Percentiles rank a stretch among this genome's conserved stretches.
These are phyloP conservation scores for Patellaria atrata DNA, from an alignment of 495 filamentous ascomycete species.

Conservation along the genomic window DNA sequence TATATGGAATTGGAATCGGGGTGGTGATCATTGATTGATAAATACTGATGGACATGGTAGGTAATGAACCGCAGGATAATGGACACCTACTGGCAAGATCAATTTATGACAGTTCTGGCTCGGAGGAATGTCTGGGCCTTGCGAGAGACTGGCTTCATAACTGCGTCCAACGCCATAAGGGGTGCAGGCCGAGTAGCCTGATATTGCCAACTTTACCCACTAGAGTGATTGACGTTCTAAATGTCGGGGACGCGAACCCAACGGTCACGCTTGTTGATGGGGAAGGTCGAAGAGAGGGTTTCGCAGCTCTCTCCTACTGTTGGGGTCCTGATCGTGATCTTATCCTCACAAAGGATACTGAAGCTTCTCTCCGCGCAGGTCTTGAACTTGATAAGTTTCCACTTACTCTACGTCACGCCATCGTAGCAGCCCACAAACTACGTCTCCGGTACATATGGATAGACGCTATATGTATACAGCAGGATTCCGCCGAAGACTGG, in stretches of 20 bases:
- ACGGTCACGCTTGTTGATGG: background rate
- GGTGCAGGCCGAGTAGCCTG: too few relatives aligned
- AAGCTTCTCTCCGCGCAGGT: too few relatives aligned
- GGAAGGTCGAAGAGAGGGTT: background rate
- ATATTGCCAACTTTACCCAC: too few relatives aligned
- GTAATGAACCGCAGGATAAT: too few relatives aligned
- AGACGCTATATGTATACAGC: slow-evolving; percentile 2
- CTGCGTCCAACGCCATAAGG: too few relatives aligned
- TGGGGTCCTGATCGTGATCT: slow-evolving; percentile 2
- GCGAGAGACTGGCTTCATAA: too few relatives aligned
- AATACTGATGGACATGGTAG: too few relatives aligned
- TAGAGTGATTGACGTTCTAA: background rate
- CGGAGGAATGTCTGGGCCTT: too few relatives aligned
- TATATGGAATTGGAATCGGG: too few relatives aligned
- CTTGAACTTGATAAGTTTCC: slow-evolving; percentile 3
- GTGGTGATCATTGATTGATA: too few relatives aligned
- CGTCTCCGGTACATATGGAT: slow-evolving; percentile 4
- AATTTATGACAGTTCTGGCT: too few relatives aligned
- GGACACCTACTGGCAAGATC: too few relatives aligned
- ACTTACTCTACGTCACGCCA: slow-evolving; percentile 1
- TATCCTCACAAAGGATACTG: background rate
- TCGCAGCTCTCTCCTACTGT: slow-evolving; percentile 2
- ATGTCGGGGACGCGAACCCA: background rate
- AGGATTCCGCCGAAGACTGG: slow-evolving; percentile 7
- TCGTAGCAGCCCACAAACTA: slow-evolving; percentile 1